phyloP scores from a whole-genome alignment of 352 stramenopile genomes.

The Albugo candida region DNA sequence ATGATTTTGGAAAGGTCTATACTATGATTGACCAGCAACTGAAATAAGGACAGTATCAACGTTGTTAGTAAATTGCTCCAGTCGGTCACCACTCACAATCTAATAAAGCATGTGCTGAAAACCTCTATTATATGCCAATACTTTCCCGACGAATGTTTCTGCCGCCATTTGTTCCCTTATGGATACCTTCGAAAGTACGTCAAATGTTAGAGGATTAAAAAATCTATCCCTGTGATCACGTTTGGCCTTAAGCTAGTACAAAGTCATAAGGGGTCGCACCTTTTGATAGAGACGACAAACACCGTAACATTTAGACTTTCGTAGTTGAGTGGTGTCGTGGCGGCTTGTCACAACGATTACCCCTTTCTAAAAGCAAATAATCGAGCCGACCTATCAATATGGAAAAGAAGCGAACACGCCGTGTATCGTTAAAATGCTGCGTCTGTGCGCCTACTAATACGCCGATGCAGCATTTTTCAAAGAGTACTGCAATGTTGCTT shows the following conservation, averaged over 20 bases:
- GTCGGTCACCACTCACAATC: constrained; percentile 24
- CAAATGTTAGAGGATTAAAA: constrained; percentile 20
- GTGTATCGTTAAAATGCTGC: too few relatives aligned
- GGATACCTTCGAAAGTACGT: constrained; percentile 1
- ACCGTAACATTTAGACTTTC: constrained; percentile 8
- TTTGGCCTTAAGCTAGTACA: constrained; percentile 22
- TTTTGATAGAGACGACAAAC: constrained; percentile 12
- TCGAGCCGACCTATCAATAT: too few relatives aligned
- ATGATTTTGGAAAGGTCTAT: constrained; percentile 16
- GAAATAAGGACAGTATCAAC: constrained; percentile 14
- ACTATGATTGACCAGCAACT: constrained; percentile 13
- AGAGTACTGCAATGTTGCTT: too few relatives aligned
- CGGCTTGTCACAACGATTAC: not conserved
- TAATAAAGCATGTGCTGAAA: constrained; percentile 24
- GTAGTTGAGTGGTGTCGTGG: constrained; percentile 8
- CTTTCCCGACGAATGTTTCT: constrained; percentile 7
- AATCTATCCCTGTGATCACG: constrained; percentile 17
- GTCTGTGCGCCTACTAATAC: too few relatives aligned
- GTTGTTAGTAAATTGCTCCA: constrained; percentile 20
- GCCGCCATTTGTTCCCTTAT: constrained; percentile 7
- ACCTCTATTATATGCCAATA: constrained; percentile 23
- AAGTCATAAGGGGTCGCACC: constrained; percentile 20
- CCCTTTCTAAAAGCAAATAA: too few relatives aligned
- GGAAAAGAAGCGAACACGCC: too few relatives aligned
- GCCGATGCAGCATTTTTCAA: too few relatives aligned